Conservation (phyloP, 371 early-diverging fungal species). For the Batkoa obscura region DNA sequence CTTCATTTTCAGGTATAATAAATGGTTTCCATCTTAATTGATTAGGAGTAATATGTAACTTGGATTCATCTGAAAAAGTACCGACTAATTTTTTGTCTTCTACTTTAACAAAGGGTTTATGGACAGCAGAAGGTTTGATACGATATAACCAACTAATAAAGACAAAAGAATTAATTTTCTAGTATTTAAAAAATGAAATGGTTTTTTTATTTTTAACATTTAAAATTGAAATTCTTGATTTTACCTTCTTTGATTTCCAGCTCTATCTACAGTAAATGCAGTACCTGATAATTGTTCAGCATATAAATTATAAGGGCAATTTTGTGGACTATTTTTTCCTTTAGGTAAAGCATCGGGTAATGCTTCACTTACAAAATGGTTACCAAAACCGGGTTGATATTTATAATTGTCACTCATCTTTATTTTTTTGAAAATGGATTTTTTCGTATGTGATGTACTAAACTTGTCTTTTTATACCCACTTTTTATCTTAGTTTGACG, state of each 20-base stretch:
- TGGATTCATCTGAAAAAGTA: constrained; percentile 25
- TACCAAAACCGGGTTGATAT: constrained; percentile 55
- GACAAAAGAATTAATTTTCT: not conserved
- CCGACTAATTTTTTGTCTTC: constrained; percentile 17
- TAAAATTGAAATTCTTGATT: no score
- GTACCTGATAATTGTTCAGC: constrained; percentile 92
- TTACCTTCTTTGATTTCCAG: constrained; percentile 65
- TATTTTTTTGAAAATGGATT: not conserved
- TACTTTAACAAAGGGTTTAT: constrained; percentile 42
- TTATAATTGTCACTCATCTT: constrained; percentile 13
- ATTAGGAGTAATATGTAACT: constrained; percentile 47
- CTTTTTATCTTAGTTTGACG: no score
- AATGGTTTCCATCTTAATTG: constrained; percentile 92
- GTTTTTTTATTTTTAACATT: no score
- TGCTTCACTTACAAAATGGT: constrained; percentile 73
- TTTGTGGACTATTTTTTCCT: constrained; percentile 84
- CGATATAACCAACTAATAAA: constrained; percentile 78
- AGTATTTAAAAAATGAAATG: no score
- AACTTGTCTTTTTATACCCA: no score
- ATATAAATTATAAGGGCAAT: constrained; percentile 75
- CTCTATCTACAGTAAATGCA: constrained; percentile 80
- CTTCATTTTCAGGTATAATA: constrained; percentile 29
- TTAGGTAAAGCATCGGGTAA: constrained; percentile 70
- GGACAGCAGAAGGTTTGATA: constrained; percentile 81
- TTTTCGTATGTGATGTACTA: no score